Percentiles rank a stretch among this genome's conserved stretches.
Evolutionary conservation across 2,329 filamentous ascomycete species (phyloP).

Genomic region (Scopulariopsis brevicaulis): DNA sequence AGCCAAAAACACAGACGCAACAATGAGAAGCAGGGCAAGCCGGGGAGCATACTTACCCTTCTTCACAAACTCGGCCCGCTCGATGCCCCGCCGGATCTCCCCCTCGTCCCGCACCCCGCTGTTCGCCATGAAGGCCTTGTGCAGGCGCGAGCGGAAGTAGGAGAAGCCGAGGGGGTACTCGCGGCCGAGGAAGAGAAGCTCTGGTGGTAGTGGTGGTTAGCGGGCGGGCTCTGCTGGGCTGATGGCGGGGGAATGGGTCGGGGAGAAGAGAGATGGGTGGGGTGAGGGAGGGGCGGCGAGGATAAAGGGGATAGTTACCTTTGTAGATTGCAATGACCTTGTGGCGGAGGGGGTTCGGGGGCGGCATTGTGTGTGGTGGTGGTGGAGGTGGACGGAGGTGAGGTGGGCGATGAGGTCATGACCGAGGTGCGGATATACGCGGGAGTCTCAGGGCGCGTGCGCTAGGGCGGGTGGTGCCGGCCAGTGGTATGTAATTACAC

Average conservation of each 20-base stretch:
- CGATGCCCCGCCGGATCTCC: slow-evolving; percentile 65
- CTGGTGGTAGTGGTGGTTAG: slow-evolving; percentile 27
- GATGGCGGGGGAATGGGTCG: neutral
- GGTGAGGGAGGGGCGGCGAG: neutral
- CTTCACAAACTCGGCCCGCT: slow-evolving; percentile 75
- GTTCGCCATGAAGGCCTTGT: slow-evolving; percentile 76
- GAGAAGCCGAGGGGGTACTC: slow-evolving; percentile 75
- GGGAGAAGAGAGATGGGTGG: neutral
- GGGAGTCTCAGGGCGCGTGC: neutral
- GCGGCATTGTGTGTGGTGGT: neutral
- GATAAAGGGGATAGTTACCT: slow-evolving; percentile 36
- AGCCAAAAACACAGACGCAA: neutral
- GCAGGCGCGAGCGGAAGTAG: slow-evolving; percentile 72
- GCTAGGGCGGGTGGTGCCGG: neutral
- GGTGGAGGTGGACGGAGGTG: too few relatives aligned
- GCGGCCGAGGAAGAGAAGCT: slow-evolving; percentile 72
- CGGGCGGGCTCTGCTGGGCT: neutral
- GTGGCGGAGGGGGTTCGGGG: slow-evolving; percentile 39
- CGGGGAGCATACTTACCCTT: slow-evolving; percentile 50
- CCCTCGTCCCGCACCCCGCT: slow-evolving; percentile 57
- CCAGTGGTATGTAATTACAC: too few relatives aligned
- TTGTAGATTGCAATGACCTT: slow-evolving; percentile 86
- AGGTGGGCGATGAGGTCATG: neutral
- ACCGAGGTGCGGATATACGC: neutral
- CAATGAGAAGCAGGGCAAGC: neutral